Conservation (phyloP, 352 stramenopile species). For the Phytophthora aleatoria region DNA sequence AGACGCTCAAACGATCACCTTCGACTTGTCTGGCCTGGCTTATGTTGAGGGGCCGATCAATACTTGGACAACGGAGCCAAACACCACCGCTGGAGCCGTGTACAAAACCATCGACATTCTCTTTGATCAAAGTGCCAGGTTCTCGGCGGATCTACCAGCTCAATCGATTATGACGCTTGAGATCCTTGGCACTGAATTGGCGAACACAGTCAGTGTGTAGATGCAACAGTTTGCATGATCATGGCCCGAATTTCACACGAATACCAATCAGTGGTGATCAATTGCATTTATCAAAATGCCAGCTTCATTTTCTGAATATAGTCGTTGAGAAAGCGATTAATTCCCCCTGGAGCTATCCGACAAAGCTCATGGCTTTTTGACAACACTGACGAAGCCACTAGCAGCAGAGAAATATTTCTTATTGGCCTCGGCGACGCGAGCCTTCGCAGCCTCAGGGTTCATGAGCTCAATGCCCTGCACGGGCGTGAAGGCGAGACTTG, state of each 20-base stretch:
- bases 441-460: conserved; percentile 95
- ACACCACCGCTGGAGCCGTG: conserved; percentile 5
- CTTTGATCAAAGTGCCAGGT: conserved; percentile 14
- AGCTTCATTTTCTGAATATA: neutral
- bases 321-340: conserved; percentile 4
- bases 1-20: conserved; percentile 14
- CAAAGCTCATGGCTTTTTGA: conserved; percentile 69
- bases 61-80: conserved; percentile 17
- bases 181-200: conserved; percentile 10
- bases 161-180: conserved; percentile 17
- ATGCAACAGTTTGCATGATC: no score
- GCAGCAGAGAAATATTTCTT: conserved; percentile 97
- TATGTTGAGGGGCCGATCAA: conserved; percentile 6
- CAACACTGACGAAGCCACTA: conserved; percentile 95
- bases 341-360: neutral
- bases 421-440: conserved; percentile 93
- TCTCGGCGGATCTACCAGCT: conserved; percentile 10
- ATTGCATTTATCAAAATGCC: neutral
- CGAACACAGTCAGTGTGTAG: neutral
- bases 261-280: neutral
- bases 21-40: conserved; percentile 8
- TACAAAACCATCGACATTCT: conserved; percentile 20
- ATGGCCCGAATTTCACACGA: no score
- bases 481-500: conserved; percentile 97
- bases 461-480: conserved; percentile 97